Base-by-base conservation (phyloP, 176 grass and related monocot species). In the Oropetium thomaeum region DNA sequence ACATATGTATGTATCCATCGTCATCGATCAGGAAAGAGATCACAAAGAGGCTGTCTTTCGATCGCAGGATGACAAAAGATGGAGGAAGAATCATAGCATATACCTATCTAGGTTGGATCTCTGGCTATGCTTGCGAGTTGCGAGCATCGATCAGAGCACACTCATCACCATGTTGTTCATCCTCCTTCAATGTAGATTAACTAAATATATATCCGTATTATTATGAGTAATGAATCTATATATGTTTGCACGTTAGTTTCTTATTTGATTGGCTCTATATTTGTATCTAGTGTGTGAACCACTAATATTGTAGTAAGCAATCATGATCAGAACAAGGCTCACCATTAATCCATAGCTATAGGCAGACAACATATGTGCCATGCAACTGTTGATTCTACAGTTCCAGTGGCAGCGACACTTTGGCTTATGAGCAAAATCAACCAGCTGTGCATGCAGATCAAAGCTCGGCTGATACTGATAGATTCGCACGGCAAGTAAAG, bases 81-180 rank as follows among this genome's bases (percentile, higher is more conserved):
- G 60, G 51, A 23, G 8, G 9, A 62, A 63, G 32, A 15, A 35
- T 17, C 8, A 20, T n/a, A 4, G 38, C 37, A 28, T 15, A 7
- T 30, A 28, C 4, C 5, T 63, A 43, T 8, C 14, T 59, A n/a
- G 26, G 31, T 23, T 30, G 83, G 37, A 58, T 40, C 25, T 30
- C 40, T 26, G 63, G n/a, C 26, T 42, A 55, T 65, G 84, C 35
- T 27, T 75, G 70, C n/a, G n/a, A n/a, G n/a, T n/a, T 76, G 22
- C 26, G 3, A 4, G 23, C 23, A 57, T 57, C 53, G 22, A 12
- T 61, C 48, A 7, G 19, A 55, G 69, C 10, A 55, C 31, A 23
- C 4, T 45, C 43, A 54, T 33, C 47, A 4, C 35, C 68, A 35
- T 38, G 48, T 71, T 15, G 31, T 31, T n/a, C 4, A 23, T 71